phyloP scores from a whole-genome alignment of 225 moss, liverwort and hornwort genomes.

The Straminergon stramineum region DNA sequence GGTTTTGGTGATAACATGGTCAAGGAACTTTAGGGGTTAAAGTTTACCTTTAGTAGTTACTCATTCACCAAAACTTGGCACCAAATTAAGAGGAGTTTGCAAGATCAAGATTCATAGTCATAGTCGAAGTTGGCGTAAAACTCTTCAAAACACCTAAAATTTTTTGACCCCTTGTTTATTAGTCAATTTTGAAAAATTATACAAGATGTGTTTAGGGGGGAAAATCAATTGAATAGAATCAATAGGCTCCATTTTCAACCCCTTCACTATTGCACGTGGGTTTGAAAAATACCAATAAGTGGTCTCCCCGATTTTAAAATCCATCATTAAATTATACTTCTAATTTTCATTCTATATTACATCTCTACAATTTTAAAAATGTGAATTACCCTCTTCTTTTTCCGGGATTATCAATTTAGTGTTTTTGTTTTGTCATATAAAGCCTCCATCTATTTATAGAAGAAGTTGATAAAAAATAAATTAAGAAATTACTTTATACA shows the following conservation, averaged over 20 bases:
- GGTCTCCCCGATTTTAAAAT: accelerated
- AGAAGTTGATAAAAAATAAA: not conserved
- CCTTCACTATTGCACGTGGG: accelerated
- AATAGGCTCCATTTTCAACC: not conserved
- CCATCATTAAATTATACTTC: not conserved
- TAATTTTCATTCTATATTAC: not conserved
- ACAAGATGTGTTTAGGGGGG: not conserved
- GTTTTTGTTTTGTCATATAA: not conserved
- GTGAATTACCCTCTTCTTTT: accelerated
- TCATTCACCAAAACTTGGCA: not conserved
- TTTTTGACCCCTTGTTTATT: not conserved
- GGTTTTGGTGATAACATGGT: too few relatives aligned
- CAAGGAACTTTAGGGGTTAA: too few relatives aligned
- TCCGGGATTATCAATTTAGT: accelerated
- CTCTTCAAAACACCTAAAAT: not conserved
- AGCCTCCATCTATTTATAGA: not conserved
- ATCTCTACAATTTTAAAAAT: not conserved
- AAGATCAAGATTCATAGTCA: not conserved
- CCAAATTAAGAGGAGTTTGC: not conserved
- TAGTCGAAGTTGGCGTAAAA: not conserved
- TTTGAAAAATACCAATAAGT: not conserved
- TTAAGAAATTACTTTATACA: too few relatives aligned
- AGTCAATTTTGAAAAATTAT: not conserved
- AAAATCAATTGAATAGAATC: not conserved
- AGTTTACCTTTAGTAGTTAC: not conserved